A percentile compares a stretch with the other conserved stretches of the same genome.
Evolutionary conservation across 805 yeast species (phyloP).

Genomic region (Pichia pseudocactophila): DNA sequence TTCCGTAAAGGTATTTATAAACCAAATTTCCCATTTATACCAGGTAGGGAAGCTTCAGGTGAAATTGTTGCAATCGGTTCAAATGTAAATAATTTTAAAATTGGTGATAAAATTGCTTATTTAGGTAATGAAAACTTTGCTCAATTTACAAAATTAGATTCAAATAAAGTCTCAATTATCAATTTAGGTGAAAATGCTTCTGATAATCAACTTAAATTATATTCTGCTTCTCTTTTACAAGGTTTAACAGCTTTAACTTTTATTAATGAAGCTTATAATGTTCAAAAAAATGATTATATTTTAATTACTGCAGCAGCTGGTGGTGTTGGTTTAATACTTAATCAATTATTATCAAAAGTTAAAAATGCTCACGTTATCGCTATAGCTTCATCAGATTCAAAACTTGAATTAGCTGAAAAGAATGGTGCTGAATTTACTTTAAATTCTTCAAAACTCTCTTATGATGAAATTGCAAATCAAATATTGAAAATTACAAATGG

Average conservation of each 20-base stretch:
- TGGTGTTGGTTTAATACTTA: conserved; percentile 72
- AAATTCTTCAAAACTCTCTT: conserved; percentile 31
- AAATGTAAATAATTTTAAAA: conserved; percentile 41
- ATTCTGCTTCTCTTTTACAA: conserved; percentile 57
- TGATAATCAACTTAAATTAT: conserved; percentile 43
- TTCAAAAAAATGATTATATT: conserved; percentile 60
- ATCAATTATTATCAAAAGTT: conserved; percentile 46
- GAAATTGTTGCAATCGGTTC: conserved; percentile 56
- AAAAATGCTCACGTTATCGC: conserved; percentile 81
- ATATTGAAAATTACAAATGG: conserved; percentile 56
- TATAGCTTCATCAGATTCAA: conserved; percentile 69
- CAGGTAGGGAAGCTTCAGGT: conserved; percentile 72
- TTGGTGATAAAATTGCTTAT: conserved; percentile 69
- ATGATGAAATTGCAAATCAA: conserved; percentile 46
- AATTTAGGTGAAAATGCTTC: conserved; percentile 41
- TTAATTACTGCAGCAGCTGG: conserved; percentile 94
- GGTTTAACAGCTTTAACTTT: conserved; percentile 77
- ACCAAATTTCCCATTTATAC: conserved; percentile 44
- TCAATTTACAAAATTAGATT: conserved; percentile 52
- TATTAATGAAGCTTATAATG: conserved; percentile 53
- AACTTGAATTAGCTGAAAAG: conserved; percentile 52
- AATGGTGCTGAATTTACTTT: conserved; percentile 74
- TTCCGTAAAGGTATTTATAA: conserved; percentile 77
- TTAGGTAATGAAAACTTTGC: conserved; percentile 51
- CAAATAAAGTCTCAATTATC: conserved; percentile 26